Base-by-base conservation (phyloP, 2,329 filamentous ascomycete species). In the Penicillium oxalicum region DNA sequence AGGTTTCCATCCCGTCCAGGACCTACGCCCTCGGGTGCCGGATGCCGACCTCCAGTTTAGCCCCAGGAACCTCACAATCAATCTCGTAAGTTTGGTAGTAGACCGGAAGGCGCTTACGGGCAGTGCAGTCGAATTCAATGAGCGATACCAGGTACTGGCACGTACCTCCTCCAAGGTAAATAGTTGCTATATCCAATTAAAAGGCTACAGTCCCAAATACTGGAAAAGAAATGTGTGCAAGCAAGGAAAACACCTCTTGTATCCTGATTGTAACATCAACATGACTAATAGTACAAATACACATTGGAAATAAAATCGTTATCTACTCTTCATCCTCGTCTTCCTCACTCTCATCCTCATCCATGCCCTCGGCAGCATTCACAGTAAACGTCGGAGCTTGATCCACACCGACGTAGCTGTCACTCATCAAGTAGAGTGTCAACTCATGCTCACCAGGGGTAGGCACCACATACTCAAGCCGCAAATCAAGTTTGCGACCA, bases 371-470 rank as follows among this genome's bases (percentile, higher is more conserved):
- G 1, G 85, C 88, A 27, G 87, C 93, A 45, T 80, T 84, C 39
- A 98, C 83, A 48, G 81, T 84, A 68, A 98, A 97, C 4, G 83
- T 82, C 47, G 91, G 88, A 64, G 95, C 94, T 73, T 98, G 93
- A 73, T 98, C 94, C 45, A 98, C 90, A 26, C 93, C 93, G 33
- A 96, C 81, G 69, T 98, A 98, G 69, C 88, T 91, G 73, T 98
- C 93, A 67, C 91, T 93, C 86, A 98, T 96, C 66, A 98, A 75
- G 72, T 88, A 95, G 55, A 97, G 75, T 69, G 91, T 96, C 64
- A 98, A 72, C 51, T 91, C 83, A 69, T 96, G 88, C 65, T 89
- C 81, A 44, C 93, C 93, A 26, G 88, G 79, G 25, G 87, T 87
- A 34, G 88, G 89, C 45, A 97, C 86, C 26, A 89, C 88, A 68